Evolutionary conservation across 1,284 basidiomycete species (phyloP), one percentile per base, ranked within the genome.

Genomic region (Cryptococcus jaspeensis): DNA sequence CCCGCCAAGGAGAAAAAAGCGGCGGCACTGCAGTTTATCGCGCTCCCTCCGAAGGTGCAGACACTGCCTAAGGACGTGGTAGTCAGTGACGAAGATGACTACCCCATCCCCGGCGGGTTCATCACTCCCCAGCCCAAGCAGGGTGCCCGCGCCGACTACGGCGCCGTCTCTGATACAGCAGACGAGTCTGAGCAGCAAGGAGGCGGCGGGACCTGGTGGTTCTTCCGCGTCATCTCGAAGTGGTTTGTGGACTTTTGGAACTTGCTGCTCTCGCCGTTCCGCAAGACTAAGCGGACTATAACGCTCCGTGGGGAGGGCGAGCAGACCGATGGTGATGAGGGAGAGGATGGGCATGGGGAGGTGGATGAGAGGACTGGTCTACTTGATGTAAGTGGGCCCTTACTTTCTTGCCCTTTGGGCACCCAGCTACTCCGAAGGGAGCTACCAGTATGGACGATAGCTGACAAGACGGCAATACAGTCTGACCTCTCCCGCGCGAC

Each of bases 191-290:
- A 51, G 9, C 28, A 8, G n/a, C 7, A 40, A 41, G 9, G 28
- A 44, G 40, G 38, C 18, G 46, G 50, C 25, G 28, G 28, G 9
- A 32, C 28, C 28, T 58, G 52, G 44, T 59, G 57, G 58, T 20
- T 62, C 11, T 45, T 59, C 39, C 42, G 41, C 9, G 46, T 51
- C 38, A 54, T 62, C 23, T 43, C 55, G 6, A 37, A 45, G 1
- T 53, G 59, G 25, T 57, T 62, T 36, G 50, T 43, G 37, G 49
- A 53, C 44, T 45, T 62, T 25, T 62, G 61, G 61, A 43, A 47
- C 25, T 20, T 52, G 11, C n/a, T 62, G n/a, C 35, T 59, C 13
- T 49, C 25, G 23, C 55, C 58, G 4, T 57, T 59, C 53, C 32
- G 55, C n/a, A 20, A 52, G 15, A 52, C 18, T 22, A 41, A 8